Percentiles rank a stretch among this genome's conserved stretches.
Evolutionary conservation across 2,329 filamentous ascomycete species (phyloP).

Genomic region (Hypomyces perniciosus): DNA sequence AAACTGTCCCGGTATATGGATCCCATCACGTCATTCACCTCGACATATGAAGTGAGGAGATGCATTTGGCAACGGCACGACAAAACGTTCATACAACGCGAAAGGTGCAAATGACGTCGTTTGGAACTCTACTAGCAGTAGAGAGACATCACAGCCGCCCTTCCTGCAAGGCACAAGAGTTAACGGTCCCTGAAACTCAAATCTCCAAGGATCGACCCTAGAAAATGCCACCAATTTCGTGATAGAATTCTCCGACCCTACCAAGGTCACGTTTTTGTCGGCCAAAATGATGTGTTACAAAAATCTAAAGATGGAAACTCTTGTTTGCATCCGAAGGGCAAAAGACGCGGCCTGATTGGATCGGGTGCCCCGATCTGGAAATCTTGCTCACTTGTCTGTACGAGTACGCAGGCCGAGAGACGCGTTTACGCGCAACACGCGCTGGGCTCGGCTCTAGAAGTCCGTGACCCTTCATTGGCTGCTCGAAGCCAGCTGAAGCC

Average conservation of each 20-base stretch:
- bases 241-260: too few relatives aligned
- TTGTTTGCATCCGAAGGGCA: not conserved
- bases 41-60: too few relatives aligned
- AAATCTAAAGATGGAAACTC: not conserved
- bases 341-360: constrained; percentile 5
- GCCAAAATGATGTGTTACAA: not conserved
- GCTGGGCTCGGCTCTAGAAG: not conserved
- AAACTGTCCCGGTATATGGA: not conserved
- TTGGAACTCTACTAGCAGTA: not conserved
- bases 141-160: not conserved
- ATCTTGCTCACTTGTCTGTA: not conserved
- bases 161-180: constrained; percentile 6
- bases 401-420: not conserved
- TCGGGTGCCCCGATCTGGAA: constrained; percentile 4
- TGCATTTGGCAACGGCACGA: too few relatives aligned
- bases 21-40: not conserved
- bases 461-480: not conserved
- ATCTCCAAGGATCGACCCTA: not conserved
- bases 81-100: not conserved
- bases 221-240: not conserved
- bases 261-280: too few relatives aligned
- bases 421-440: not conserved
- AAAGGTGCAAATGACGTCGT: not conserved
- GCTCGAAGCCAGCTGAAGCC: not conserved
- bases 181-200: not conserved